Percentiles rank a stretch among this genome's conserved stretches.
Conservation (phyloP, 2,329 filamentous ascomycete species). For the Fusarium chlamydosporum region DNA sequence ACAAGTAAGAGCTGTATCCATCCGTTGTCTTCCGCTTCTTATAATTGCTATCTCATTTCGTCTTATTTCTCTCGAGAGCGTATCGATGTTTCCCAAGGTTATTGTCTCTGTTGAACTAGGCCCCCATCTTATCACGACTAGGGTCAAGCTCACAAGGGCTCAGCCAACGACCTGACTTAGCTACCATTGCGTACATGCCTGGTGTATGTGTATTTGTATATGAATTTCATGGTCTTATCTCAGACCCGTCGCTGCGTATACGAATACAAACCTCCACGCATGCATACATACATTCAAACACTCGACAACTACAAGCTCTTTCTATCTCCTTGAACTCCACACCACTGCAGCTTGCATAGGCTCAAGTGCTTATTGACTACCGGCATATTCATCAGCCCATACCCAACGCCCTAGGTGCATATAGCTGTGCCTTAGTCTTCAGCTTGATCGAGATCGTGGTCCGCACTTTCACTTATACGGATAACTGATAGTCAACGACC, state of each 20-base stretch:
- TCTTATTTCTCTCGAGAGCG: slow-evolving; percentile 2
- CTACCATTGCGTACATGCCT: slow-evolving; percentile 4
- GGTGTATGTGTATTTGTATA: slow-evolving; percentile 8
- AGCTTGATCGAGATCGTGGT: slow-evolving; percentile 26
- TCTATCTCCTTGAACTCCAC: slow-evolving; percentile 25
- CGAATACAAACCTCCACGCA: slow-evolving; percentile 7
- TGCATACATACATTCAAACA: slow-evolving; percentile 6
- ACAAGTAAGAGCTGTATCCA: slow-evolving; percentile 4
- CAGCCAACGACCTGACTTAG: neutral
- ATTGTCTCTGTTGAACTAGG: slow-evolving; percentile 5
- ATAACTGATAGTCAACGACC: slow-evolving; percentile 5
- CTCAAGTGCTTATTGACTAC: slow-evolving; percentile 26
- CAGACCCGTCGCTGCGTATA: slow-evolving; percentile 4
- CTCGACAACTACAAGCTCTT: slow-evolving; percentile 10
- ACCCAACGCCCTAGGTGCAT: slow-evolving; percentile 22
- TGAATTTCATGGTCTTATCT: slow-evolving; percentile 15
- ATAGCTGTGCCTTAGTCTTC: slow-evolving; percentile 16
- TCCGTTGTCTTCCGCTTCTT: slow-evolving; percentile 20
- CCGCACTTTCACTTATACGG: slow-evolving; percentile 38
- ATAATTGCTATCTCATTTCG: slow-evolving; percentile 23
- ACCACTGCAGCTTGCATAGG: slow-evolving; percentile 24
- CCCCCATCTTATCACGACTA: slow-evolving; percentile 3
- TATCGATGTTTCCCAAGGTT: slow-evolving; percentile 9
- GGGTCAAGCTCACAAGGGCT: slow-evolving; percentile 8
- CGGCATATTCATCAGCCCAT: slow-evolving; percentile 28